Evolutionary conservation across 768 basidiomycete species (phyloP), one percentile per base, ranked within the genome.

Genomic region (Pleurotus platypus): DNA sequence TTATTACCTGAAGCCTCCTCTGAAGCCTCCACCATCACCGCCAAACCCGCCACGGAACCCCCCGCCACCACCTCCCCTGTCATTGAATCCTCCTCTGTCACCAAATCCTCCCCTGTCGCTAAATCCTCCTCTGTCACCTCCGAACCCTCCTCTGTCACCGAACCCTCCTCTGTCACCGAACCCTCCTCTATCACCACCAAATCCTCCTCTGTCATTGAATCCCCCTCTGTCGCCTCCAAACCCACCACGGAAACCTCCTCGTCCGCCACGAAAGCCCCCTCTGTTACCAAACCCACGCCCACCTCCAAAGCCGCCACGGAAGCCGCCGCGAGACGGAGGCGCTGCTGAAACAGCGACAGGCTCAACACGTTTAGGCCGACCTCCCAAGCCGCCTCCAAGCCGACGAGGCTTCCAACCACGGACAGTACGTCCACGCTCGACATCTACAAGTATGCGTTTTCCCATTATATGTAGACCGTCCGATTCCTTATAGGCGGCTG

Each of bases 361-460:
- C 56, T 82, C 83, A 0, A 83, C 84, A 3, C 85, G 86, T 69
- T 98, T 98, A 16, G 95, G 94, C 58, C 96, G 82, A 24, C 97
- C 97, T n/a, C 97, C 97, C n/a, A 98, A 81, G 4, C 97, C 97
- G n/a, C 97, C 97, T 16, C 96, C 97, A 0, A 98, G 77, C 53
- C 95, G 86, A 49, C 94, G 88, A 1, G 97, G 97, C 69, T 97
- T 98, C 97, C 97, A 99, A 2, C 95, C 97, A 58, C 96, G 86
- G 24, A 99, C 97, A 9, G 97, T 99, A 49, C 97, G 85, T 16
- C 97, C 97, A 37, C 97, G 89, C 72, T 99, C 97, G 60, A 99
- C 97, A 68, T 99, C 97, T 51, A 99, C 96, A 37, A 98, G 80
- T 62, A 98, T 95, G 64, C 90, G 84, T 71, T 97, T 97, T 66